Evolutionary conservation across 768 basidiomycete genomes (phyloP), one percentile per base, ranked within the genome.

Genomic region (Mycena crocata): DNA sequence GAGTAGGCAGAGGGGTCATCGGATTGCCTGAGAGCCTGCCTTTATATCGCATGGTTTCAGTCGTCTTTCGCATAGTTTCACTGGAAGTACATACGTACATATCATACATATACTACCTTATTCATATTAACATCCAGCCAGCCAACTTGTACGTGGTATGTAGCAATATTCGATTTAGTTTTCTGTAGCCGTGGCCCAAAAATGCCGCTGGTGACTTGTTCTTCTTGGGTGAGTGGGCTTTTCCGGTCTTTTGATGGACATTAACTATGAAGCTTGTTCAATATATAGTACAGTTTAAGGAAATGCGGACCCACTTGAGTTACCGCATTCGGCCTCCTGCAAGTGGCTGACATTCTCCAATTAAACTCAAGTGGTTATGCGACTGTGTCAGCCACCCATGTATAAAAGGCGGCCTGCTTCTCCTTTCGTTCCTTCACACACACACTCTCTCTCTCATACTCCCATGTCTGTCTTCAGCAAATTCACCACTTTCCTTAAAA

Each of bases 1-100:
- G 72, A 82, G 82, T 55, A 76, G 82, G 65, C 76, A 78, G 69
- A 73, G 55, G 49, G 34, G 57, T 63, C 75, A 78, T 70, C 72
- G 49, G 54, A 35, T 52, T 55, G 49, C 57, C 50, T 68, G 62
- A 68, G 30, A 15, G 46, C 10, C 0, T 31, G 7, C n/a, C n/a
- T 50, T 14, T 28, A 26, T 10, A 2, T 3, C 28, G 10, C 10
- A 15, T 44, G 14, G 19, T 32, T 51, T 32, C n/a, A n/a, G n/a
- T 31, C 23, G 9, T 34, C 30, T 35, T 48, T 34, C 40, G 57
- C 57, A 58, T 58, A 28, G 45, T 5, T 35, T 59, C 12, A n/a
- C 23, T 32, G 21, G n/a, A n/a, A n/a, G n/a, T 17, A 10, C 7
- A 21, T 48, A 48, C 46, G 26, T 48, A 48, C 46, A 48, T 48